Conservation (phyloP, 1,284 basidiomycete species). For the Rhodofomes roseus region DNA sequence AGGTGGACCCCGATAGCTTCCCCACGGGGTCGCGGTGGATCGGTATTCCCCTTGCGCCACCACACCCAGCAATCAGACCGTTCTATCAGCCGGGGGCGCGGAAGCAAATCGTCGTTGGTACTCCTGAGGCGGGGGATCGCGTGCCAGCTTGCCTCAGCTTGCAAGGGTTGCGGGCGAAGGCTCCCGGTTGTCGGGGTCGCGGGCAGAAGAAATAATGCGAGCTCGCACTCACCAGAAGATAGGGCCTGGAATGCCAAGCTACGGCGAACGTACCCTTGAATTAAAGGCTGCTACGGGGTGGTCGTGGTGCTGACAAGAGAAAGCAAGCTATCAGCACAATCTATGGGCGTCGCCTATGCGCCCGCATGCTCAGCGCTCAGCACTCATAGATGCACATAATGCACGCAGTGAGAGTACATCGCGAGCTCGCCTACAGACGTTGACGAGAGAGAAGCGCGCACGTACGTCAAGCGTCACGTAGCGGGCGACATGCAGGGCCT, state of each 20-base stretch:
- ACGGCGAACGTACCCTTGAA: not conserved
- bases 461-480: constrained; percentile 1
- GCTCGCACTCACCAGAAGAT: not conserved
- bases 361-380: not conserved
- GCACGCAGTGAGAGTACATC: not conserved
- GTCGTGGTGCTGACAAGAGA: not conserved
- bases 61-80: not conserved
- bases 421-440: not conserved
- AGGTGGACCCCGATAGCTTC: not conserved
- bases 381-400: not conserved
- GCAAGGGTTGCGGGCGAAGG: not conserved
- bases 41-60: not conserved
- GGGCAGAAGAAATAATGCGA: not conserved
- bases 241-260: not conserved
- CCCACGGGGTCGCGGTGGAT: constrained; percentile 1
- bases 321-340: not conserved
- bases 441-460: not conserved
- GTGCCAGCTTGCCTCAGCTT: not conserved
- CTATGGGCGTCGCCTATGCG: too few species aligned
- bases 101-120: not conserved
- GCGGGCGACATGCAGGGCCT: not conserved
- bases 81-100: not conserved
- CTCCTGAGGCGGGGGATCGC: not conserved
- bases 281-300: not conserved
- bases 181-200: not conserved